Conservation (phyloP, 345 rosid genomes). For the Brassica nigra region DNA sequence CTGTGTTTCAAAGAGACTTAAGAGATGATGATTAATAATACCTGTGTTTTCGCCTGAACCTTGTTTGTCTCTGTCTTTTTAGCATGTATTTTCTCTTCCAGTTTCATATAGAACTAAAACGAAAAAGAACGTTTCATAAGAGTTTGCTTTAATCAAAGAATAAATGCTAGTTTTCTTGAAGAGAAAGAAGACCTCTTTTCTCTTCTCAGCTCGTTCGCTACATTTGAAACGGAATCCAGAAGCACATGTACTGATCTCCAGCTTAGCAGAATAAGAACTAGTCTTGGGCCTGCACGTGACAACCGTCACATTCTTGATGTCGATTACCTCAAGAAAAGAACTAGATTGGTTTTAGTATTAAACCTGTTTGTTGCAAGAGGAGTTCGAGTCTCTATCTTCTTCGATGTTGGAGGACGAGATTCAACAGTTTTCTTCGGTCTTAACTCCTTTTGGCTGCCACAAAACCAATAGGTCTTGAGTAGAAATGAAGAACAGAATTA, state of each 20-base stretch:
- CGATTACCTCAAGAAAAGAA: background rate
- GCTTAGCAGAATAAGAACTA: conserved; percentile 45
- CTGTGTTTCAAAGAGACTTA: conserved; percentile 7
- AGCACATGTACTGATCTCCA: conserved; percentile 45
- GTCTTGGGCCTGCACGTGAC: conserved; percentile 50
- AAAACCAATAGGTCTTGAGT: conserved; percentile 20
- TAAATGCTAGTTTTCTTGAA: background rate
- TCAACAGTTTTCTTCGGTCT: conserved; percentile 49
- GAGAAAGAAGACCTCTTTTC: conserved; percentile 63
- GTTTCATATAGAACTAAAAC: conserved; percentile 64
- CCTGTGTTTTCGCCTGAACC: conserved; percentile 70
- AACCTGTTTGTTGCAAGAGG: conserved; percentile 57
- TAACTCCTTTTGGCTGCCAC: conserved; percentile 51
- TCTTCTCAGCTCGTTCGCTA: conserved; percentile 70
- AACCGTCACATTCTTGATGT: conserved; percentile 10
- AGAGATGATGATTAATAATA: conserved; percentile 40
- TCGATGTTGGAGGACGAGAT: conserved; percentile 44
- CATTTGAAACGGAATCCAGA: conserved; percentile 61
- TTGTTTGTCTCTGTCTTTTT: conserved; percentile 69
- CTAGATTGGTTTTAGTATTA: conserved; percentile 7
- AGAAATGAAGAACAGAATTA: background rate
- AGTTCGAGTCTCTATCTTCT: conserved; percentile 45
- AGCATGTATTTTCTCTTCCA: conserved; percentile 76
- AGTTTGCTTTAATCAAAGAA: background rate
- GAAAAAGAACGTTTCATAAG: background rate